phyloP scores from a whole-genome alignment of 345 rosid species.

The Pistacia atlantica region DNA sequence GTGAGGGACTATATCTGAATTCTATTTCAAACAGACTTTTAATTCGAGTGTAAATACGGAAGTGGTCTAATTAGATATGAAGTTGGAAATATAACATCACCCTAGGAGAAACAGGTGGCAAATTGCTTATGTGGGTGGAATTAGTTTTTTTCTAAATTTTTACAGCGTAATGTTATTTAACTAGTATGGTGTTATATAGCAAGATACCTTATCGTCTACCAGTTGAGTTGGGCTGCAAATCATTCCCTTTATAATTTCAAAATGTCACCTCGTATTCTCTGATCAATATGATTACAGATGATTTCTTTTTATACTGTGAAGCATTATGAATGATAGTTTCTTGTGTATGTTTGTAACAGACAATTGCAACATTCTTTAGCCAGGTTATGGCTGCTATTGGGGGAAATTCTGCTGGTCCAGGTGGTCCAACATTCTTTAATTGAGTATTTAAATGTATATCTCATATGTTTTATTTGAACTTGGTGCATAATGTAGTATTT shows the following conservation, averaged over 20 bases:
- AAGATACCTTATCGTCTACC: not conserved
- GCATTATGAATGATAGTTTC: constrained; percentile 2
- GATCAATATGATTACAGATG: not conserved
- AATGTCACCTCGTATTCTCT: not conserved
- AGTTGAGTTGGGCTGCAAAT: not conserved
- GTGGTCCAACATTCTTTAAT: constrained; percentile 20
- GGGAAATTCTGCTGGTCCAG: constrained; percentile 59
- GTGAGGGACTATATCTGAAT: too few relatives aligned
- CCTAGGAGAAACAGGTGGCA: not conserved
- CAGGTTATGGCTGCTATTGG: constrained; percentile 53
- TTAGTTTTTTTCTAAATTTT: not conserved
- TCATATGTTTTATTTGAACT: constrained; percentile 1
- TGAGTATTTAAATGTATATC: not conserved
- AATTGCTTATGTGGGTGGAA: not conserved
- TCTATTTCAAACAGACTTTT: too few relatives aligned
- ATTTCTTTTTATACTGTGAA: constrained; percentile 16
- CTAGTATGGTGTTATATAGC: not conserved
- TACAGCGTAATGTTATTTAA: not conserved
- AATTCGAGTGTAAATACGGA: too few relatives aligned
- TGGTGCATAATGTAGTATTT: not conserved
- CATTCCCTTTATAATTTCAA: constrained; percentile 2
- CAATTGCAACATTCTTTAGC: constrained; percentile 53
- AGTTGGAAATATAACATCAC: too few relatives aligned
- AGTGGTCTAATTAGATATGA: too few relatives aligned
- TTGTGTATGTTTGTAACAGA: constrained; percentile 29